Evolutionary conservation across 441 rosid species (phyloP), one percentile per base, ranked within the genome.

Genomic region (Erodium texanum): DNA sequence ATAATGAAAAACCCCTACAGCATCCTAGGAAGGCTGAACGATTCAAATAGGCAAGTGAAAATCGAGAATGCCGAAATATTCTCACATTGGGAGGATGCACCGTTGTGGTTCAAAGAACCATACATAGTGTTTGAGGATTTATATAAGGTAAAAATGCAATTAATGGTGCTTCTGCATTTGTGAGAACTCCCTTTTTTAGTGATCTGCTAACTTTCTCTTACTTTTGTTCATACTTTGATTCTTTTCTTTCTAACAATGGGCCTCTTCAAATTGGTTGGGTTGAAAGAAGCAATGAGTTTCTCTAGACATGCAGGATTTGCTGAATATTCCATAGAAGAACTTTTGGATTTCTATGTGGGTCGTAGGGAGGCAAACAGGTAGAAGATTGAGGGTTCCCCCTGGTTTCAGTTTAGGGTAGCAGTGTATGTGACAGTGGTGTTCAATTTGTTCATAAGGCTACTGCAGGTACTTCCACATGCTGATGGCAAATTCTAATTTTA

Each of bases 221-320:
- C 63, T 59, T 59, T 24, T 59, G 9, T 22, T 22, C 27, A 5
- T 59, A 59, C 63, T 59, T 12, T 22, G n/a, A 6, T 3, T 59
- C 7, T 59, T 22, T 24, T 22, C 29, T 59, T 59, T 59, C 63
- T 59, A 59, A 59, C 63, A 59, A 11, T 12, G 63, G 63, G 29
- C 63, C 9, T 59, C 63, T 59, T 59, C 63, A 23, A 59, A 59
- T 59, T 59, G 63, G 63, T 59, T 15, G 63, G 29, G 63, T 59
- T 59, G 29, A 16, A 59, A 24, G 15, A 59, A 59, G 63, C 27
- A 11, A 59, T 59, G 24, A 24, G 24, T 59, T 59, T 59, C 16
- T 22, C 29, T 59, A 59, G 63, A 59, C 63, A 59, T 59, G 63
- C 63, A 59, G 63, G 63, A 59, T 59, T 59, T 14, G 29, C 63